Evolutionary conservation across 2,329 filamentous ascomycete genomes (phyloP).

Genomic region (Ilyonectria robusta): DNA sequence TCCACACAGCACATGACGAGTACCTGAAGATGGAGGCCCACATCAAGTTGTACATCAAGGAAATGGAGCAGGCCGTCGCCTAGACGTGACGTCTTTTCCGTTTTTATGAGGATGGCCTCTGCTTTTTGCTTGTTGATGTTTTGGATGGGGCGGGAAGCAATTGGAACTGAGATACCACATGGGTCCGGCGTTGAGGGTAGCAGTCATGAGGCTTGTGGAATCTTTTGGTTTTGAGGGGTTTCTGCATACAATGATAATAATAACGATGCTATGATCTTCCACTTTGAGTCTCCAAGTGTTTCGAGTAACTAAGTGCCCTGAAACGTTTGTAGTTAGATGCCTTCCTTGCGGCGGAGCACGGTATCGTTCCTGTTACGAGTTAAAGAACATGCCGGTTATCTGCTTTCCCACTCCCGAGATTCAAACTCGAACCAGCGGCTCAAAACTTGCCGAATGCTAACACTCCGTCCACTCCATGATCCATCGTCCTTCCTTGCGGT

Average conservation of each 20-base stretch:
- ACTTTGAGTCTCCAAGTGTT: background rate
- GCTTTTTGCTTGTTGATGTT: constrained; percentile 29
- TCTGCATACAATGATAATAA: constrained; percentile 30
- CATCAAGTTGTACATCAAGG: constrained; percentile 96
- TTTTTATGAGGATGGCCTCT: background rate
- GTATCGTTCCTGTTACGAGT: background rate
- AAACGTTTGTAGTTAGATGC: background rate
- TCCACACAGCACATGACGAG: constrained; percentile 90
- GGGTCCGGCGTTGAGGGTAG: constrained; percentile 55
- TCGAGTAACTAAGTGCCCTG: background rate
- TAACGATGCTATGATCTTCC: constrained; percentile 22
- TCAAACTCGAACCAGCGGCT: constrained; percentile 73
- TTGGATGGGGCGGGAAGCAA: constrained; percentile 31
- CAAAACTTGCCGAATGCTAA: constrained; percentile 70
- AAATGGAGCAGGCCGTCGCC: constrained; percentile 93
- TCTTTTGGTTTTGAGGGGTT: constrained; percentile 20
- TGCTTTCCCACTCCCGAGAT: constrained; percentile 7
- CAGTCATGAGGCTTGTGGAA: constrained; percentile 36
- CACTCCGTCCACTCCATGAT: constrained; percentile 70
- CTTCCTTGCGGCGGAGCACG: background rate
- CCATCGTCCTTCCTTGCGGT: constrained; percentile 66
- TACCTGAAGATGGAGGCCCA: constrained; percentile 98
- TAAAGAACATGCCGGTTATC: background rate
- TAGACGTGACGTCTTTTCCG: constrained; percentile 14
- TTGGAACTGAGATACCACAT: constrained; percentile 55